A percentile compares a stretch with the other conserved stretches of the same genome.
Conservation (phyloP, 805 yeast genomes). For the Pichia exigua region DNA sequence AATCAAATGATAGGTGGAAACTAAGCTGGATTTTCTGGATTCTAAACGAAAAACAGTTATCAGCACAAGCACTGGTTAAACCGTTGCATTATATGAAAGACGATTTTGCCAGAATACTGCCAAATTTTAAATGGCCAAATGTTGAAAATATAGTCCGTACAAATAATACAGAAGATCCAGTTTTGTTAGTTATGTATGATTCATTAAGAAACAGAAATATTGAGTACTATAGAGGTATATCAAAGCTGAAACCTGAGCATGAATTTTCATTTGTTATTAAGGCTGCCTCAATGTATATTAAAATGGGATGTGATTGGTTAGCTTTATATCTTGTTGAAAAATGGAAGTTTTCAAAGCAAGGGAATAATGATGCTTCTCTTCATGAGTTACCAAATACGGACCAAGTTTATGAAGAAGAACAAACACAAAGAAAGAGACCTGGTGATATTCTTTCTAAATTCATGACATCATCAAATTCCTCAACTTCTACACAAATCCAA, state of each 20-base stretch:
- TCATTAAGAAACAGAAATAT: constrained; percentile 48
- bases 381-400: not conserved
- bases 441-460: constrained; percentile 14
- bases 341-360: constrained; percentile 50
- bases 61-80: constrained; percentile 61
- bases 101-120: constrained; percentile 23
- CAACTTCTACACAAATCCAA: not conserved
- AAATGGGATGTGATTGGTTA: constrained; percentile 89
- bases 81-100: constrained; percentile 36
- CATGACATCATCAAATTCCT: not conserved
- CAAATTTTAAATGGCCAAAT: constrained; percentile 25
- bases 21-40: constrained; percentile 78
- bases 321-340: constrained; percentile 52
- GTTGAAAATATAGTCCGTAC: constrained; percentile 32
- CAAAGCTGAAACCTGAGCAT: constrained; percentile 32
- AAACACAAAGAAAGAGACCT: constrained; percentile 6
- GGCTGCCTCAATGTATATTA: constrained; percentile 57
- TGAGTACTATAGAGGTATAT: constrained; percentile 43
- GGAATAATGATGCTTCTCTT: not conserved
- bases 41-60: constrained; percentile 35
- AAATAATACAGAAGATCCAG: constrained; percentile 61
- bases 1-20: constrained; percentile 70
- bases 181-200: constrained; percentile 57
- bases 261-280: constrained; percentile 60
- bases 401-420: not conserved